These are phyloP conservation scores for Acanthamoeba castellanii DNA, from an alignment of 208 protist genomes.

Conservation along the genomic window DNA sequence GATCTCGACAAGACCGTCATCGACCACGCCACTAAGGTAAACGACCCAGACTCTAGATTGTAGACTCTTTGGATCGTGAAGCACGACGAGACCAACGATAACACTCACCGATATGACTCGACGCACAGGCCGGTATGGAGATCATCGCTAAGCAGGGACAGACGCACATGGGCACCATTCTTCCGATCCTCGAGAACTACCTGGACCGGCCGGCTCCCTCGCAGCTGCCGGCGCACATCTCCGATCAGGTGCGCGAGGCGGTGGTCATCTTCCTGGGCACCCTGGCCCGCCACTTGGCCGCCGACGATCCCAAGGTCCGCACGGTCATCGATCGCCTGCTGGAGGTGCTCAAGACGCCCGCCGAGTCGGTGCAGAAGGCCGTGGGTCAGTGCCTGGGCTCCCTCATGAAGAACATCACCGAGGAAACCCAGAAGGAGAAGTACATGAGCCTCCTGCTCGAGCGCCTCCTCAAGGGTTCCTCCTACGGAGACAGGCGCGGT, in stretches of 20 bases:
- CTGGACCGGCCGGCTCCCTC: constrained; percentile 31
- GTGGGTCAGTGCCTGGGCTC: constrained; percentile 87
- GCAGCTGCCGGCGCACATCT: constrained; percentile 7
- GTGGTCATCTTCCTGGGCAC: constrained; percentile 87
- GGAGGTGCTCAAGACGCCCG: constrained; percentile 87
- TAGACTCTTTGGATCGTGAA: neutral
- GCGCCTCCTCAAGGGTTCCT: constrained; percentile 72
- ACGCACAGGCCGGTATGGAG: constrained; percentile 54
- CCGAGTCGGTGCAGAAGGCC: constrained; percentile 89
- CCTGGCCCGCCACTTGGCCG: constrained; percentile 84
- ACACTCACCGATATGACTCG: neutral
- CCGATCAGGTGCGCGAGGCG: constrained; percentile 80
- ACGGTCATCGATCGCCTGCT: constrained; percentile 86
- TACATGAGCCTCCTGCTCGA: constrained; percentile 73
- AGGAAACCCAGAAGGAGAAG: constrained; percentile 56
- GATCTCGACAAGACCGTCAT: constrained; percentile 23
- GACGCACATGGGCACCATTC: constrained; percentile 45
- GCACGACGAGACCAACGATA: neutral
- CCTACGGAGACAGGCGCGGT: constrained; percentile 86
- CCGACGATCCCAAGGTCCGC: constrained; percentile 81
- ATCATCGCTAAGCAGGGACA: constrained; percentile 64
- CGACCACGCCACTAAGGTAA: constrained; percentile 67
- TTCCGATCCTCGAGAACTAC: constrained; percentile 62
- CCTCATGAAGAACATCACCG: constrained; percentile 80
- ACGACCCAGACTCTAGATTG: no score